Evolutionary conservation across 257 asterid genomes (phyloP).

Genomic region (Vinca minor): DNA sequence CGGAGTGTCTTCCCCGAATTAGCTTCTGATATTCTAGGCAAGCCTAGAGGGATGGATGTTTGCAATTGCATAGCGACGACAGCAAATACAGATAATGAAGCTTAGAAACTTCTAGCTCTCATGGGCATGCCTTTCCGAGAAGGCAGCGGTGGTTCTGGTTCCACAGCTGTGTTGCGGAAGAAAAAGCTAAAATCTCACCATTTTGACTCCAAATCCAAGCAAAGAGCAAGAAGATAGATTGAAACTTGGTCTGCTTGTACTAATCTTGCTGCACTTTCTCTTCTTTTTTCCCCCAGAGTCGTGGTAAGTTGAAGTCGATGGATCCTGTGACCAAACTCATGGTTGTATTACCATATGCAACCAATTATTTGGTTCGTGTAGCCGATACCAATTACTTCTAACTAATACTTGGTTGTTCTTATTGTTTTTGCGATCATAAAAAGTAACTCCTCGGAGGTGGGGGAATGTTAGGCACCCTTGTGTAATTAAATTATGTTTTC

Average conservation of each 20-base stretch:
- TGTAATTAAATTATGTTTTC: too few relatives aligned
- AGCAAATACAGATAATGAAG: conserved; percentile 79
- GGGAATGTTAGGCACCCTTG: too few relatives aligned
- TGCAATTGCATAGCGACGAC: conserved; percentile 87
- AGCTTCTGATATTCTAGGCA: conserved; percentile 58
- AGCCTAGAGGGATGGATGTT: conserved; percentile 94
- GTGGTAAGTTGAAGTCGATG: background rate
- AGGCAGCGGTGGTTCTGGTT: conserved; percentile 44
- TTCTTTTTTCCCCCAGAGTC: too few relatives aligned
- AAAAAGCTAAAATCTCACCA: conserved; percentile 89
- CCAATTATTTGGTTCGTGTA: too few relatives aligned
- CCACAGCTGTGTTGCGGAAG: conserved; percentile 40
- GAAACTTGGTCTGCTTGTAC: background rate
- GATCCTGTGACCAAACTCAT: background rate
- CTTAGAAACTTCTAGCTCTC: conserved; percentile 60
- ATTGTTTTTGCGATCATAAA: too few relatives aligned
- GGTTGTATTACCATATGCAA: too few relatives aligned
- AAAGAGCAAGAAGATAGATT: conserved; percentile 36
- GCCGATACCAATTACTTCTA: too few relatives aligned
- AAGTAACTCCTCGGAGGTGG: too few relatives aligned
- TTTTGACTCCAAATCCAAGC: conserved; percentile 74
- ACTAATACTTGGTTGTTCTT: too few relatives aligned
- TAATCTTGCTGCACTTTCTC: background rate
- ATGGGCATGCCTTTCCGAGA: conserved; percentile 96
- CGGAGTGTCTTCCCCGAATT: conserved; percentile 92